These are phyloP conservation scores for Ophiocordyceps robertsii DNA, from an alignment of 2,329 filamentous ascomycete species.

Conservation along the genomic window DNA sequence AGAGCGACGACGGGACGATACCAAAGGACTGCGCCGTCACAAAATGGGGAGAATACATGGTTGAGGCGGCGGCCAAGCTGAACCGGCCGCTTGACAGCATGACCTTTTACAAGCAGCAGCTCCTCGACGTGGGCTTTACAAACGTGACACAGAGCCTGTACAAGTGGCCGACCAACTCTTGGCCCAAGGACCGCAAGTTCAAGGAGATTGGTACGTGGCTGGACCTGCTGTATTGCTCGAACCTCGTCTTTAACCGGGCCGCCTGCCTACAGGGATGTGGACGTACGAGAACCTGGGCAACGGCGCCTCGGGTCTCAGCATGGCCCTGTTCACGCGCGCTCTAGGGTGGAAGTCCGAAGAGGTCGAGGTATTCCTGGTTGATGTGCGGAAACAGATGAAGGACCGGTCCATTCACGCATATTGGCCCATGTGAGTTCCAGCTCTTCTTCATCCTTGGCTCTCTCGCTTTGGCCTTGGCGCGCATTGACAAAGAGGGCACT, in stretches of 20 bases:
- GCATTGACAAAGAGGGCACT: background rate
- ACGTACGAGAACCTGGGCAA: constrained; percentile 18
- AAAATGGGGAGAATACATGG: constrained; percentile 14
- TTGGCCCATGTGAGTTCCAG: constrained; percentile 21
- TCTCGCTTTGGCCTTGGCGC: too few species aligned
- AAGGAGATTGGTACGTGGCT: constrained; percentile 33
- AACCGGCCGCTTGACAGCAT: constrained; percentile 17
- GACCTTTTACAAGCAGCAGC: constrained; percentile 17
- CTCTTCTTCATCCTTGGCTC: background rate
- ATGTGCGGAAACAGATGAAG: constrained; percentile 19
- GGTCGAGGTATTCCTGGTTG: constrained; percentile 17
- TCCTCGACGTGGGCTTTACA: constrained; percentile 38
- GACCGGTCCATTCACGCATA: constrained; percentile 21
- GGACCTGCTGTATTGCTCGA: background rate
- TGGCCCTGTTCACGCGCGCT: constrained; percentile 22
- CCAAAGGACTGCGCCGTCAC: constrained; percentile 12
- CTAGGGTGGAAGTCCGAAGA: constrained; percentile 20
- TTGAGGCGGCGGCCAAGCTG: constrained; percentile 15
- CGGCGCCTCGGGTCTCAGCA: constrained; percentile 21
- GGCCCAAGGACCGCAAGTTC: constrained; percentile 35
- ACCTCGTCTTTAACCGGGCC: too few species aligned
- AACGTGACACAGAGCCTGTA: constrained; percentile 33
- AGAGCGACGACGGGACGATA: constrained; percentile 28
- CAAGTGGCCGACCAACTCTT: constrained; percentile 36
- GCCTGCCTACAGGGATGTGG: constrained; percentile 20